Conservation (phyloP, 768 basidiomycete species). For the Cystobasidium ongulense region DNA sequence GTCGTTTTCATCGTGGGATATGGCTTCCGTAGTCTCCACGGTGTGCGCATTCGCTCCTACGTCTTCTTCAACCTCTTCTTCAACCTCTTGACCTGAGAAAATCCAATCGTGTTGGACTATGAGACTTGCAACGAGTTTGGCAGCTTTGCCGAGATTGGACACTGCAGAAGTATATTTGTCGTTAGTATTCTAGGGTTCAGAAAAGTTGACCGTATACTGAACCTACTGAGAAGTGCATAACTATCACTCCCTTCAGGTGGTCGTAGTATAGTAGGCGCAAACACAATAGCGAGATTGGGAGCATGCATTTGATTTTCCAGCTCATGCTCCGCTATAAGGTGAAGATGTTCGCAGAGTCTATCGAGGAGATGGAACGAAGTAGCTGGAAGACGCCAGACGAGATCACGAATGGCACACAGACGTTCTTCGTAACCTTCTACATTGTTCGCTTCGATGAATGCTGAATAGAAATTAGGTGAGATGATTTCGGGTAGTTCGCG, state of each 20-base stretch:
- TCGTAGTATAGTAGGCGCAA: constrained; percentile 36
- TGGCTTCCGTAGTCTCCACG: not conserved
- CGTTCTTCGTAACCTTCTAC: constrained; percentile 37
- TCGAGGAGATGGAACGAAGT: constrained; percentile 36
- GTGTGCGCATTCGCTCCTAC: too few species aligned
- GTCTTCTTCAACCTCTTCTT: not conserved
- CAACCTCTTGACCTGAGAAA: constrained; percentile 6
- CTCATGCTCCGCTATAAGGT: constrained; percentile 31
- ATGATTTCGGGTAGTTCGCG: constrained; percentile 39
- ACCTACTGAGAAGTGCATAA: constrained; percentile 5
- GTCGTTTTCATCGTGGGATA: too few species aligned
- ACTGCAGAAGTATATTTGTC: not conserved
- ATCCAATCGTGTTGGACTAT: constrained; percentile 9
- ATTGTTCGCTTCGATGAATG: constrained; percentile 35
- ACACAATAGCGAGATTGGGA: constrained; percentile 34
- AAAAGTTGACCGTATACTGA: too few species aligned
- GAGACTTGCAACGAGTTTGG: constrained; percentile 6
- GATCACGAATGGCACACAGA: constrained; percentile 34
- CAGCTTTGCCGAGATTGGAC: constrained; percentile 20
- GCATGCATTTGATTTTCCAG: constrained; percentile 38
- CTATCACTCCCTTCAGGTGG: constrained; percentile 14
- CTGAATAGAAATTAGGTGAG: constrained; percentile 31
- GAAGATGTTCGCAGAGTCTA: constrained; percentile 36
- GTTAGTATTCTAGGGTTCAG: too few species aligned
- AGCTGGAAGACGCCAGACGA: constrained; percentile 37